Conservation (phyloP, 2,329 filamentous ascomycete genomes). For the Pestalotiopsis sp. region DNA sequence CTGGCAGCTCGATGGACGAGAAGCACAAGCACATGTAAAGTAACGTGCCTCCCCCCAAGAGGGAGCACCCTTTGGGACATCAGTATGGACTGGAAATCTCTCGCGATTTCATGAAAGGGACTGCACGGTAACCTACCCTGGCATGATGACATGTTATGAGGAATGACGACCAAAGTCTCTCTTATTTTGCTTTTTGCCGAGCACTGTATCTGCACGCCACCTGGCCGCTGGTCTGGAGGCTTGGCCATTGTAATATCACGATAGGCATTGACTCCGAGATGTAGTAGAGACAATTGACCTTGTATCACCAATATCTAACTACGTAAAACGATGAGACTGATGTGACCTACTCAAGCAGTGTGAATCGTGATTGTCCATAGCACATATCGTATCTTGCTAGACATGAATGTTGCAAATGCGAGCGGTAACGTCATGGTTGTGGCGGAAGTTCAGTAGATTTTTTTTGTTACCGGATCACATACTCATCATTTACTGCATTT, state of each 20-base stretch:
- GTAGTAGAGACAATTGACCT: conserved; percentile 14
- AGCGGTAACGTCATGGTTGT: not conserved
- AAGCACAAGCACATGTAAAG: conserved; percentile 26
- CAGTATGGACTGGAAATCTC: not conserved
- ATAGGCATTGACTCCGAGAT: conserved; percentile 6
- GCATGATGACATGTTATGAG: conserved; percentile 10
- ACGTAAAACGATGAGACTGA: no score
- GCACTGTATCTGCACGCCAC: not conserved
- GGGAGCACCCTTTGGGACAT: no score
- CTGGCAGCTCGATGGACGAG: conserved; percentile 60
- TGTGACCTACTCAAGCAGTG: no score
- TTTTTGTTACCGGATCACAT: not conserved
- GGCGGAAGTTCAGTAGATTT: not conserved
- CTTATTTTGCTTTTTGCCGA: not conserved
- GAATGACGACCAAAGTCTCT: conserved; percentile 5
- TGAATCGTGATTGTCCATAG: no score
- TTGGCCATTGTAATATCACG: conserved; percentile 13
- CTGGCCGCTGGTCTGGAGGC: conserved; percentile 7
- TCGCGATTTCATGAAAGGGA: not conserved
- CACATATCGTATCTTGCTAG: no score
- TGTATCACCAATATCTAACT: not conserved
- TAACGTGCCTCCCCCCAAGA: no score
- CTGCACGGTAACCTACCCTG: not conserved
- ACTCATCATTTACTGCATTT: not conserved
- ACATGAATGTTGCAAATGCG: not conserved